These are phyloP conservation scores for Arthroderma sp. DNA, from an alignment of 2,329 filamentous ascomycete species.

Conservation along the genomic window DNA sequence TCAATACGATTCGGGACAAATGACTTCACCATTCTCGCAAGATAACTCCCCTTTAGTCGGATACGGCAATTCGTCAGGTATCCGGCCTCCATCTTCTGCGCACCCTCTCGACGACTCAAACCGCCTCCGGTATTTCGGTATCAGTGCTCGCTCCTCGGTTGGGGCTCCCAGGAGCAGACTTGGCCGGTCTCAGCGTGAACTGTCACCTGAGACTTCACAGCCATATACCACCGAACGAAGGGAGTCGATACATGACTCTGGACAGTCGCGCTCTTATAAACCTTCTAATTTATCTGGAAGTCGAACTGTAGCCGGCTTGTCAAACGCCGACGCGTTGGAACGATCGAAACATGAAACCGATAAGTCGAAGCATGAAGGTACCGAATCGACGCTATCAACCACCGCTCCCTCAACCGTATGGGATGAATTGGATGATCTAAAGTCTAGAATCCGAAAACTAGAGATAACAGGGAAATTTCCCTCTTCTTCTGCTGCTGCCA, in stretches of 20 bases:
- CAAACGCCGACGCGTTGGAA: conserved; percentile 23
- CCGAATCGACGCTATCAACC: conserved; percentile 77
- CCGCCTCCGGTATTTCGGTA: conserved; percentile 21
- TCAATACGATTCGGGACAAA: conserved; percentile 16
- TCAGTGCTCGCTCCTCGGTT: conserved; percentile 24
- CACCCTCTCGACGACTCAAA: conserved; percentile 27
- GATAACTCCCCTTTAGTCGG: conserved; percentile 20
- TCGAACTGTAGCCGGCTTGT: conserved; percentile 20
- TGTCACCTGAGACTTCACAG: conserved; percentile 19
- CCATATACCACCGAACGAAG: conserved; percentile 11
- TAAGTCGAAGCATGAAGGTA: conserved; percentile 43
- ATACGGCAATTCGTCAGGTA: conserved; percentile 16
- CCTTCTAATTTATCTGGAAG: conserved; percentile 23
- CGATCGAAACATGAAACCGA: conserved; percentile 20
- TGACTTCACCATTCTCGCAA: conserved; percentile 24
- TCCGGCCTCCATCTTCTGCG: conserved; percentile 20
- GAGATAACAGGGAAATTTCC: conserved; percentile 83
- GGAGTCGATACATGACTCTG: conserved; percentile 9
- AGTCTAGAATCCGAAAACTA: conserved; percentile 79
- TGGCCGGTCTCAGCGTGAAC: conserved; percentile 24
- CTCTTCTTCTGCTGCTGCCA: conserved; percentile 65
- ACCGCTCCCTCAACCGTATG: conserved; percentile 86
- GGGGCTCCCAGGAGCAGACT: conserved; percentile 25
- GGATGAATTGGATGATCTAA: conserved; percentile 93
- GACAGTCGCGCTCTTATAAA: conserved; percentile 17